Evolutionary conservation across 2,329 filamentous ascomycete species (phyloP), one percentile per base, ranked within the genome.

Genomic region (Cercospora janseana): DNA sequence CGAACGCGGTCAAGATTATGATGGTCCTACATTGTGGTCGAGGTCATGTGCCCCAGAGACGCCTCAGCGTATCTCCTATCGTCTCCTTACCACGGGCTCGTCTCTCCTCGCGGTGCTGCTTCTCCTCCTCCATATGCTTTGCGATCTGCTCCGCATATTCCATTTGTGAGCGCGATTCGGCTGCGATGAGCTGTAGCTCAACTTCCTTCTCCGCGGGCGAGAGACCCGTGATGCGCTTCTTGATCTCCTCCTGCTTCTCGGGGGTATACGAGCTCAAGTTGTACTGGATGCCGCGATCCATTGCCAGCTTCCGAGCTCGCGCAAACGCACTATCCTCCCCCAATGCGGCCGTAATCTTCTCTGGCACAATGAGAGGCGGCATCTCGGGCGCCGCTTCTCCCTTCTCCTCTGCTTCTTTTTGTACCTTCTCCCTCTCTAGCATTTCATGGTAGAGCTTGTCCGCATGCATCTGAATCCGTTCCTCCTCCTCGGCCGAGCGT

Each of bases 401-500:
- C 69, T 69, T 78, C 46, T 77, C 75, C 68, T 83, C 83, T 27
- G 86, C 87, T 62, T 82, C 78, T 57, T 86, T 81, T n/a, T 87
- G 82, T 56, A 79, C 80, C 15, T 75, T 76, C 70, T 98, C 92
- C 66, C 95, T 89, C 54, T 82, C 79, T 28, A 95, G 70, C 84
- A 97, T 89, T 60, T 86, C 82, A 63, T 92, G 87, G 70, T 90
- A 98, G 31, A 98, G 77, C 56, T 81, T 82, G 72, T 98, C 93
- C 52, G 92, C 92, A 69, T 96, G 91, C 85, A 97, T 88, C 71
- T 97, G 93, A 55, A 98, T 74, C 60, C 86, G 81, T 68, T 96
- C 91, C 62, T 95, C 87, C 44, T 87, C 79, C 23, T 83, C 78
- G 0, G 78, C 72, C 6, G 84, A 74, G 16, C 83, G 80, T 35